Evolutionary conservation across 2,329 filamentous ascomycete species (phyloP), one percentile per base, ranked within the genome.

Genomic region (Penicillium sp.): DNA sequence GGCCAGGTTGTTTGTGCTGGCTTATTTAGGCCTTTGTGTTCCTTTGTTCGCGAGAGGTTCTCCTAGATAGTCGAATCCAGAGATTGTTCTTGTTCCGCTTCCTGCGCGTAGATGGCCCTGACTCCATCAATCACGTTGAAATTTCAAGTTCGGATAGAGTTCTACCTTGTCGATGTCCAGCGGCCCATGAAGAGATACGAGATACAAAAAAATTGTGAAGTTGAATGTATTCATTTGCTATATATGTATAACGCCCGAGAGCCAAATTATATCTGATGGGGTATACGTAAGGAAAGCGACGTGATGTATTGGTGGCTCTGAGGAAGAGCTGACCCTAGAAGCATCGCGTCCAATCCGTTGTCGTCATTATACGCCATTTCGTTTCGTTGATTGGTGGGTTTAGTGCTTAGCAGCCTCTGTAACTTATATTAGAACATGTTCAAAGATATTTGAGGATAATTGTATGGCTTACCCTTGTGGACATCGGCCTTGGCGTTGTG

Each of bases 401-500:
- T 64, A 65, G 61, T 65, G 56, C 63, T 65, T 65, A 56, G 63
- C 53, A 28, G 63, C 63, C 55, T 65, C 63, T 65, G 55, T 7
- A 5, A n/a, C 4, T 17, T 4, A 3, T 28, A 19, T 65, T 57
- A 65, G 59, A 28, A 17, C 10, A 61, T 22, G 15, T 30, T n/a
- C 9, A 49, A 4, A 15, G 9, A 1, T 44, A 10, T 24, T 26
- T 7, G 13, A 30, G 47, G 1, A 12, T 0, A 12, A 1, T 1
- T 8, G 5, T 13, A 22, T 12, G 35, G 28, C 66, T 55, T 63
- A 70, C 68, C 65, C 62, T 70, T 70, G 65, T 70, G 53, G 56
- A 66, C 65, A 65, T 69, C 66, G 28, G 68, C 68, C 62, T 71
- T 71, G 44, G 64, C 68, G 68, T 86, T 79, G 78, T 86, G 83